Percentiles rank a stretch among this genome's conserved stretches.
phyloP scores from a whole-genome alignment of 306 rosid species.

The Betula pendula region DNA sequence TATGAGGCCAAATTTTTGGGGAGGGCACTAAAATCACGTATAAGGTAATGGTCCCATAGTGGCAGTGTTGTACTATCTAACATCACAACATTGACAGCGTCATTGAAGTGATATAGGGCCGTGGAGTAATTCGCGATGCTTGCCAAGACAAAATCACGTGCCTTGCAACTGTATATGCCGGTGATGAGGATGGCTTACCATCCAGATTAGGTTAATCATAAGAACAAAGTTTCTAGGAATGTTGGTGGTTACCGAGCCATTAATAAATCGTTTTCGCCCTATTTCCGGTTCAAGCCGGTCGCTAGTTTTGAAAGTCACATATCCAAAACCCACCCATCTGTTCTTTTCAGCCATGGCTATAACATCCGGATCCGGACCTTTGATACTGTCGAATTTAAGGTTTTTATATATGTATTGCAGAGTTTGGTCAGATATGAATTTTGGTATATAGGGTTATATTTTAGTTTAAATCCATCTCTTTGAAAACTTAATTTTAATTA shows the following conservation, averaged over 20 bases:
- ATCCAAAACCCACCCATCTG: slow-evolving; percentile 29
- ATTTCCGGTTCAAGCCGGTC: slow-evolving; percentile 35
- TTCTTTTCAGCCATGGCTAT: not conserved
- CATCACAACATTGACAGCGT: slow-evolving; percentile 17
- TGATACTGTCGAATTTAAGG: not conserved
- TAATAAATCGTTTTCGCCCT: slow-evolving; percentile 47
- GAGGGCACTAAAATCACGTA: no score
- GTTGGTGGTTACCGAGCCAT: slow-evolving; percentile 63
- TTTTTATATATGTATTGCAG: no score
- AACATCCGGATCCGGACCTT: not conserved
- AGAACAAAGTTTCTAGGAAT: slow-evolving; percentile 63
- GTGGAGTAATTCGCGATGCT: slow-evolving; percentile 7
- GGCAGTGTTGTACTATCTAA: not conserved
- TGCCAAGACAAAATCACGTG: slow-evolving; percentile 51
- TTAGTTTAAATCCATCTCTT: no score
- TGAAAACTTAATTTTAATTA: no score
- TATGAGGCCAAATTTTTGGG: no score
- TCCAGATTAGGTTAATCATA: not conserved
- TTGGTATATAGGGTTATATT: no score
- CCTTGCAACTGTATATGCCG: slow-evolving; percentile 40
- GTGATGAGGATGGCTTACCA: slow-evolving; percentile 80
- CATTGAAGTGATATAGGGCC: slow-evolving; percentile 8
- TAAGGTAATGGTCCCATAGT: no score
- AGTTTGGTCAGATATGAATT: no score
- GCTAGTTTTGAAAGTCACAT: slow-evolving; percentile 24